Evolutionary conservation across 2,329 filamentous ascomycete species (phyloP).

Genomic region (Colletotrichum sp.): DNA sequence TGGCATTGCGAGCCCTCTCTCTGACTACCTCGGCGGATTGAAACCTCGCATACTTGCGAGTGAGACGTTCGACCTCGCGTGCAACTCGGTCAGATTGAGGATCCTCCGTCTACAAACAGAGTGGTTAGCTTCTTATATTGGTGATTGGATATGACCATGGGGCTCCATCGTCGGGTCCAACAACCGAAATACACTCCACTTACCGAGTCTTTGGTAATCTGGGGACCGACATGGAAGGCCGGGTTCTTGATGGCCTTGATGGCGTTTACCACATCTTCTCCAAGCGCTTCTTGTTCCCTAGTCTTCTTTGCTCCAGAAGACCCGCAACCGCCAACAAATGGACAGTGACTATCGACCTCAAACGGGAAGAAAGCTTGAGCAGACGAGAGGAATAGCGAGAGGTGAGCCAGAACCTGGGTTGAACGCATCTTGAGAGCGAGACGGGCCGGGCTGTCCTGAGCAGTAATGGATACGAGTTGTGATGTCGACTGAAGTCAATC

Average conservation of each 20-base stretch:
- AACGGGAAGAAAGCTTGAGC: slow-evolving; percentile 54
- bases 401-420: slow-evolving; percentile 42
- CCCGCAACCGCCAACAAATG: slow-evolving; percentile 30
- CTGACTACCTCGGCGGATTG: slow-evolving; percentile 25
- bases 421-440: slow-evolving; percentile 44
- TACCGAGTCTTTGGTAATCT: background rate
- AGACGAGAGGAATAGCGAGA: slow-evolving; percentile 52
- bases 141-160: background rate
- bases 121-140: background rate
- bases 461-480: background rate
- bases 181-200: background rate
- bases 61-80: slow-evolving; percentile 41
- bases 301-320: slow-evolving; percentile 23
- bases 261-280: background rate
- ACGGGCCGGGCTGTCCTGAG: background rate
- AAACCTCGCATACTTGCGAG: slow-evolving; percentile 42
- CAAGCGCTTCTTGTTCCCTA: slow-evolving; percentile 10
- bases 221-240: slow-evolving; percentile 36
- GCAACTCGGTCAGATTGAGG: slow-evolving; percentile 39
- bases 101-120: slow-evolving; percentile 31
- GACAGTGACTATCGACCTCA: slow-evolving; percentile 34
- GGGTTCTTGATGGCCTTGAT: slow-evolving; percentile 28
- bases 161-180: background rate
- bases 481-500: background rate
- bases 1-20: slow-evolving; percentile 17